Conservation (phyloP, 2,329 filamentous ascomycete species). For the Alternaria ethzedia region DNA sequence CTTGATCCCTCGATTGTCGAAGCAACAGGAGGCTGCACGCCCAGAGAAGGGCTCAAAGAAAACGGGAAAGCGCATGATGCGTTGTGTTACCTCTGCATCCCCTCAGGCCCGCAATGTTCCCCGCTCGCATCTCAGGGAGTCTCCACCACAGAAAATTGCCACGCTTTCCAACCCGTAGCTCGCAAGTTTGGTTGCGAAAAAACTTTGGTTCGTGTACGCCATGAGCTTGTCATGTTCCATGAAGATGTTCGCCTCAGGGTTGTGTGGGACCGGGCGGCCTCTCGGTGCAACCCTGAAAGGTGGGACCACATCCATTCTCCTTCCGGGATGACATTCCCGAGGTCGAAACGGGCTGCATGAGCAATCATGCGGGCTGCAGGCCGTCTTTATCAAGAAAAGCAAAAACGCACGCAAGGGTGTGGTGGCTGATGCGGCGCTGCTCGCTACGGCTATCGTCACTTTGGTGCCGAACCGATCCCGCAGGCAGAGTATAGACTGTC, state of each 20-base stretch:
- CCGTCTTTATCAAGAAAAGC: constrained; percentile 5
- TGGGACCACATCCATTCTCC: constrained; percentile 10
- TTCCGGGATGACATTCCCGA: constrained; percentile 10
- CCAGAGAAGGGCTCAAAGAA: neutral
- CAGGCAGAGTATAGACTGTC: neutral
- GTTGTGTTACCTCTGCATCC: constrained; percentile 5
- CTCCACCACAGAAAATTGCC: neutral
- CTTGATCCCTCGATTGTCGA: constrained; percentile 11
- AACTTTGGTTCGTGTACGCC: constrained; percentile 5
- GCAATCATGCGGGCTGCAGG: constrained; percentile 10
- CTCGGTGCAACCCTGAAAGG: constrained; percentile 13
- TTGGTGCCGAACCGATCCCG: constrained; percentile 2
- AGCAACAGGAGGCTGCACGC: constrained; percentile 3
- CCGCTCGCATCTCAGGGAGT: neutral
- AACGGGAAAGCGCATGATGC: constrained; percentile 11
- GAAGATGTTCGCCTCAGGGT: constrained; percentile 10
- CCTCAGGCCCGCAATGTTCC: neutral
- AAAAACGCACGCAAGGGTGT: constrained; percentile 1
- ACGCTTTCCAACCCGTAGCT: neutral
- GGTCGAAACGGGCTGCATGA: constrained; percentile 15
- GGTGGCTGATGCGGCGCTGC: constrained; percentile 11
- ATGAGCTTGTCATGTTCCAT: neutral
- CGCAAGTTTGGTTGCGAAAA: neutral
- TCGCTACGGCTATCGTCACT: constrained; percentile 7
- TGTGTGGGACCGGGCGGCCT: constrained; percentile 8